Base-by-base conservation (phyloP, 495 filamentous ascomycete species). In the Hyaloscypha bicolor region DNA sequence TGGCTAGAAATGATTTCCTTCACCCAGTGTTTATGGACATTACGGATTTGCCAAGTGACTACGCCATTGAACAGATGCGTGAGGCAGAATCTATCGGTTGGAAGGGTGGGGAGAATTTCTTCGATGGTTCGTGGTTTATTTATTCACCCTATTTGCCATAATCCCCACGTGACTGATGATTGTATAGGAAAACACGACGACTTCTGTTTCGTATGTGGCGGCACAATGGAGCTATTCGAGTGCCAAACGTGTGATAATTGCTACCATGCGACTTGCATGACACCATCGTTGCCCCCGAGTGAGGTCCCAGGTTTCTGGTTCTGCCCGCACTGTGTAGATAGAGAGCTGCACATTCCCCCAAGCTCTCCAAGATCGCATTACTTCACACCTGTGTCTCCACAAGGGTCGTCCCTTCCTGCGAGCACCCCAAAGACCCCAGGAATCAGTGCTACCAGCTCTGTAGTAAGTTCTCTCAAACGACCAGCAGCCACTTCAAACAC, bases 191-290 rank as follows among this genome's bases (percentile, higher is more conserved):
- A 42, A 6, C 68, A 66, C 37, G 37, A 70, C 19, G 58, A 63
- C 39, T 70, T 70, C 30, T 70, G 68, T 22, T 66, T 48, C 35
- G 68, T 70, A 8, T 67, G 69, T 52, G 69, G 69, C 52, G 55
- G 61, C 16, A 45, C 33, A 1, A 64, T 48, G 56, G 60, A 63
- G 33, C 29, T 71, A 2, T 64, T 67, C 53, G 39, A 39, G 9
- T 67, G 69, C 29, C 62, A 67, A 31, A 70, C 68, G 9, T 70
- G 68, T 31, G 30, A 22, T 4, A 67, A 33, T 22, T 59, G 64
- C 48, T 71, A 71, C 25, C 64, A 71, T 37, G 64, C 55, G 29
- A 12, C 9, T 3, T 71, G 64, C 55, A 71, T 67, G 69, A 56
- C 52, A n/a, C 69, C 64, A 9, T 33, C 64, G 16, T 16, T 66